phyloP scores from a whole-genome alignment of 306 rosid genomes.

The Argentina anserina region DNA sequence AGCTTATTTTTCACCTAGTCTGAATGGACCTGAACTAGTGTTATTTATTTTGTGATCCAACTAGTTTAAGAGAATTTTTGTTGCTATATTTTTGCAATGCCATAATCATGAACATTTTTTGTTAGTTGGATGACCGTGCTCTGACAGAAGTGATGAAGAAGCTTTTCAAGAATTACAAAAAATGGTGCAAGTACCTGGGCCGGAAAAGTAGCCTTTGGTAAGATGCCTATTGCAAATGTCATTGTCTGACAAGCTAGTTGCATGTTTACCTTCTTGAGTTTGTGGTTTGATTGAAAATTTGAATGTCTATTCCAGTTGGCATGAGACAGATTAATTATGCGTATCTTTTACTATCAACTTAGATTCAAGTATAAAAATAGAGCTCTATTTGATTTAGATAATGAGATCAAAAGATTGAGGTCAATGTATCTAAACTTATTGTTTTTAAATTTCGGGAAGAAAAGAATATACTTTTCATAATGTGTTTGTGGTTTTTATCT shows the following conservation, averaged over 20 bases:
- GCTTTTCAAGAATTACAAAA: slow-evolving; percentile 92
- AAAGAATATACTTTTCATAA: neutral
- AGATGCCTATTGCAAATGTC: slow-evolving; percentile 9
- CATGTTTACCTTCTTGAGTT: slow-evolving; percentile 2
- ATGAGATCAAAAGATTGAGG: neutral
- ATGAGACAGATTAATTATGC: neutral
- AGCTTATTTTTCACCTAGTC: neutral
- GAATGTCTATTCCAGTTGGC: neutral
- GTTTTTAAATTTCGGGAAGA: neutral
- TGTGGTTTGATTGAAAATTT: neutral
- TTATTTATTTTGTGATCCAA: neutral
- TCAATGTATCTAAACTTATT: neutral
- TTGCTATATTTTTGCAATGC: slow-evolving; percentile 25
- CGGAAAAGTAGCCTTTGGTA: slow-evolving; percentile 99
- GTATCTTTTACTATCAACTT: neutral
- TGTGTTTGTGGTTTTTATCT: slow-evolving; percentile 20
- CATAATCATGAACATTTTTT: slow-evolving; percentile 26
- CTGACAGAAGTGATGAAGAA: slow-evolving; percentile 97
- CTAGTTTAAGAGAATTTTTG: neutral
- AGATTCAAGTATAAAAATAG: neutral
- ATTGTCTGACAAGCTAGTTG: slow-evolving; percentile 11
- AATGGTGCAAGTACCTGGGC: slow-evolving; percentile 98
- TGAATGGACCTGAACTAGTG: neutral
- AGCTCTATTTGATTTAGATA: neutral
- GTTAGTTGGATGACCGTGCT: slow-evolving; percentile 94